Evolutionary conservation across 2,329 filamentous ascomycete genomes (phyloP), one percentile per base, ranked within the genome.

Genomic region (Claviceps digitariae): DNA sequence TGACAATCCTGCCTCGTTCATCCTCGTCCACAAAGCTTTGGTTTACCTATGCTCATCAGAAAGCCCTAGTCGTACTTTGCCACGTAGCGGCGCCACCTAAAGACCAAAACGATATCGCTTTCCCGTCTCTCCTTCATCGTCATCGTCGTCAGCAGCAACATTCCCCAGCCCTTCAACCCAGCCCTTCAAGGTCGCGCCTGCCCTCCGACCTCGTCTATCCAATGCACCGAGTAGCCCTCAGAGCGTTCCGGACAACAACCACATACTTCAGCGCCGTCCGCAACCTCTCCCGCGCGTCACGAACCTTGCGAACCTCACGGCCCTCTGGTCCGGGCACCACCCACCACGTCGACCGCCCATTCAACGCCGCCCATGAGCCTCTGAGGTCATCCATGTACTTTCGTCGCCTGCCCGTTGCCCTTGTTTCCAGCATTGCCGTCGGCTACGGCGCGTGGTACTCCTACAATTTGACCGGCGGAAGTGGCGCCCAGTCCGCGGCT

Each of bases 391-490:
- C 85, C 60, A 90, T 91, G 86, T 84, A 86, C 69, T 70, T 84
- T 64, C 83, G 86, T 58, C 78, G 82, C 60, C 74, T 86, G 59
- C 80, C 80, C 5, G 74, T 81, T 60, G 84, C 82, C 55, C 67
- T 89, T 55, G 76, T 85, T 54, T 84, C 86, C 57, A 81, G 81
- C 63, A 74, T 87, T 55, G 62, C 68, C 56, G 84, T 87, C 54
- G 86, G 84, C 60, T 87, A 84, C 70, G 84, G 85, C 57, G 84
- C 85, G 59, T 90, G 84, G 77, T 89, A 89, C 71, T 77, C 78
- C 52, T 87, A 86, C 71, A 79, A 77, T 64, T 61, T 59, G 57
- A 62, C 68, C 55, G 67, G 70, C 55, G 62, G 66, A 54, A 45
- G 59, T 34, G 58, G 58, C 34, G 61, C 62, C 54, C 64, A 64